Evolutionary conservation across 164 flowering plant genomes (phyloP).

Genomic region (Tetrastigma voinierianum): DNA sequence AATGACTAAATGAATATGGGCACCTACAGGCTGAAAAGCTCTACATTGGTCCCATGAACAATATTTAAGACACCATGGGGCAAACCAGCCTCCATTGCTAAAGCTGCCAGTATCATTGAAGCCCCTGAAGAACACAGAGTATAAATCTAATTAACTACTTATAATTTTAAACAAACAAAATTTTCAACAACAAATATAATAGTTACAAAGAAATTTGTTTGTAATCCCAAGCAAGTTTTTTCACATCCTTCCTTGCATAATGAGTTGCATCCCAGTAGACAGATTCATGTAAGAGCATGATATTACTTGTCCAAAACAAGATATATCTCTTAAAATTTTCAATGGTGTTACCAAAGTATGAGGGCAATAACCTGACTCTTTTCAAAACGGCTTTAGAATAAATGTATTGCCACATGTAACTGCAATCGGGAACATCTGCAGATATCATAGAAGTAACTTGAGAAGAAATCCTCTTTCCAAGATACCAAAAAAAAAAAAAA

Average conservation of each 20-base stretch:
- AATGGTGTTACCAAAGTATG: neutral
- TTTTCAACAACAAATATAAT: neutral
- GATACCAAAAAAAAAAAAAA: neutral
- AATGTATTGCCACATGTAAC: conserved; percentile 44
- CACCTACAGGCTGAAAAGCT: conserved; percentile 3
- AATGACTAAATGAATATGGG: neutral
- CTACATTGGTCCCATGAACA: conserved; percentile 45
- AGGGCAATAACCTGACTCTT: conserved; percentile 27
- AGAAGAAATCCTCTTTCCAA: neutral
- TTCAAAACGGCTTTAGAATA: conserved; percentile 38
- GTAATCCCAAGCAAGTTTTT: neutral
- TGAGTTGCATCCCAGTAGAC: neutral
- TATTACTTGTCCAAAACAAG: neutral
- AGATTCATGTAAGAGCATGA: neutral
- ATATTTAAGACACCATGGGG: conserved; percentile 43
- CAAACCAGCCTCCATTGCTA: conserved; percentile 42
- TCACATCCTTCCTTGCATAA: neutral
- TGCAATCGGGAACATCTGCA: conserved; percentile 41
- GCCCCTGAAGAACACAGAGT: conserved; percentile 20
- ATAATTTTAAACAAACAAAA: neutral
- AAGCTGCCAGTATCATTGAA: conserved; percentile 33
- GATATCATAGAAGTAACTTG: neutral
- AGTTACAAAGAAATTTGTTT: neutral
- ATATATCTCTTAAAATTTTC: neutral
- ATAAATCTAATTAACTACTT: neutral